Conservation (phyloP, 2,329 filamentous ascomycete genomes). For the Diaporthe australafricana region DNA sequence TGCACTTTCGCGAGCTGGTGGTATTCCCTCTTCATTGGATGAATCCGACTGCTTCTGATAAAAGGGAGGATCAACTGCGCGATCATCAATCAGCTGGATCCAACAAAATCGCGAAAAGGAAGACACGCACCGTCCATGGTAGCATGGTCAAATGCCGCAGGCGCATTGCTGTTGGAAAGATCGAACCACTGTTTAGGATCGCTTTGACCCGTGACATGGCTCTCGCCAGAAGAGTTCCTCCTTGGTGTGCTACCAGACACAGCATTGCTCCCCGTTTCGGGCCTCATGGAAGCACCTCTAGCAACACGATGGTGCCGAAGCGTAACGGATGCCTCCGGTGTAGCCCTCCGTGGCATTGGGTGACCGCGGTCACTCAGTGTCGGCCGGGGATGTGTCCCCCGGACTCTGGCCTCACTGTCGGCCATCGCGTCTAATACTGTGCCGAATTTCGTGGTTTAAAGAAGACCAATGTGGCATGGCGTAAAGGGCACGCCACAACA, state of each 20-base stretch:
- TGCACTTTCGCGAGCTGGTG: slow-evolving; percentile 28
- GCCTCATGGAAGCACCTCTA: slow-evolving; percentile 51
- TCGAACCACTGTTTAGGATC: slow-evolving; percentile 68
- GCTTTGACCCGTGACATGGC: slow-evolving; percentile 59
- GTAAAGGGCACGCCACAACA: slow-evolving; percentile 31
- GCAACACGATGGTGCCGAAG: slow-evolving; percentile 58
- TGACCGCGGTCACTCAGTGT: slow-evolving; percentile 47
- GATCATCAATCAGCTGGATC: not conserved
- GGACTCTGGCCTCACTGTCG: slow-evolving; percentile 41
- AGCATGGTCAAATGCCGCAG: slow-evolving; percentile 53
- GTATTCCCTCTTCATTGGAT: slow-evolving; percentile 57
- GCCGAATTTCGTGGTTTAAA: not conserved
- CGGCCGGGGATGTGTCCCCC: slow-evolving; percentile 42
- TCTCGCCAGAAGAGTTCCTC: slow-evolving; percentile 61
- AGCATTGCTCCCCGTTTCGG: slow-evolving; percentile 33
- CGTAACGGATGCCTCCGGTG: slow-evolving; percentile 60
- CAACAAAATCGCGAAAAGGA: too few relatives aligned
- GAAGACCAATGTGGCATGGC: slow-evolving; percentile 34
- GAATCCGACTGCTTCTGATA: slow-evolving; percentile 65
- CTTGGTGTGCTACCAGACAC: slow-evolving; percentile 41
- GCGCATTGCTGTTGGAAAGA: slow-evolving; percentile 62
- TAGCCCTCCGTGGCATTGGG: slow-evolving; percentile 56
- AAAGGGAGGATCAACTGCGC: slow-evolving; percentile 64
- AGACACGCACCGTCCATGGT: slow-evolving; percentile 59
- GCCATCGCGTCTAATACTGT: slow-evolving; percentile 45